A percentile compares a stretch with the other conserved stretches of the same genome.
Conservation (phyloP, 768 basidiomycete genomes). For the Boletales sp. region DNA sequence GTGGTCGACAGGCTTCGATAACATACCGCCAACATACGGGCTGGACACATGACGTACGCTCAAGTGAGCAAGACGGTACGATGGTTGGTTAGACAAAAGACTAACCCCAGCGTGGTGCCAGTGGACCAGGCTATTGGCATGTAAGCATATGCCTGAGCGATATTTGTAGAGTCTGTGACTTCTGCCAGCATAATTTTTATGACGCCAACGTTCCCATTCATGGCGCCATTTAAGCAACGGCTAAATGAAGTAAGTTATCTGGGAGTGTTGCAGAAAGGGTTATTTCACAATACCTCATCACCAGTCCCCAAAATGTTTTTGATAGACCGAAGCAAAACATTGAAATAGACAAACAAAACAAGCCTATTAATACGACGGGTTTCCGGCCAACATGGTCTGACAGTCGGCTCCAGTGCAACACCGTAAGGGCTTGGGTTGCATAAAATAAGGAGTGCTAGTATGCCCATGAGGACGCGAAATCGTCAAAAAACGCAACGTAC, state of each 20-base stretch:
- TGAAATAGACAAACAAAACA: slow-evolving; percentile 59
- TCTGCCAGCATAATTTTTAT: slow-evolving; percentile 75
- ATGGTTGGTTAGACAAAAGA: neutral
- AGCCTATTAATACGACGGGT: slow-evolving; percentile 65
- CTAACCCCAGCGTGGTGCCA: slow-evolving; percentile 46
- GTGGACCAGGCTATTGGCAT: slow-evolving; percentile 53
- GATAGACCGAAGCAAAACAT: slow-evolving; percentile 78
- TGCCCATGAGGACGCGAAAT: slow-evolving; percentile 9
- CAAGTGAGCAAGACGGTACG: slow-evolving; percentile 1
- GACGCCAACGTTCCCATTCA: slow-evolving; percentile 69
- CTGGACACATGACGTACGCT: slow-evolving; percentile 29
- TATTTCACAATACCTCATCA: slow-evolving; percentile 36
- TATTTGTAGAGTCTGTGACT: slow-evolving; percentile 67
- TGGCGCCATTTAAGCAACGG: slow-evolving; percentile 65
- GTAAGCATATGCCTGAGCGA: slow-evolving; percentile 65
- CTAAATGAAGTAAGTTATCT: slow-evolving; percentile 28
- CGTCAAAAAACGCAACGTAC: slow-evolving; percentile 29
- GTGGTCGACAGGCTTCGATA: slow-evolving; percentile 63
- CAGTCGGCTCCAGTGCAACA: slow-evolving; percentile 70
- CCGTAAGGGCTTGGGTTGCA: slow-evolving; percentile 68
- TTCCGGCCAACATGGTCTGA: slow-evolving; percentile 75
- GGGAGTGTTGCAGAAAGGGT: neutral
- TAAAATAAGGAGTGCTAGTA: slow-evolving; percentile 48
- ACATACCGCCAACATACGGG: slow-evolving; percentile 62
- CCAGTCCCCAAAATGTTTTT: slow-evolving; percentile 61